Conservation (phyloP, 768 basidiomycete genomes). For the Fomitopsis pulvina region DNA sequence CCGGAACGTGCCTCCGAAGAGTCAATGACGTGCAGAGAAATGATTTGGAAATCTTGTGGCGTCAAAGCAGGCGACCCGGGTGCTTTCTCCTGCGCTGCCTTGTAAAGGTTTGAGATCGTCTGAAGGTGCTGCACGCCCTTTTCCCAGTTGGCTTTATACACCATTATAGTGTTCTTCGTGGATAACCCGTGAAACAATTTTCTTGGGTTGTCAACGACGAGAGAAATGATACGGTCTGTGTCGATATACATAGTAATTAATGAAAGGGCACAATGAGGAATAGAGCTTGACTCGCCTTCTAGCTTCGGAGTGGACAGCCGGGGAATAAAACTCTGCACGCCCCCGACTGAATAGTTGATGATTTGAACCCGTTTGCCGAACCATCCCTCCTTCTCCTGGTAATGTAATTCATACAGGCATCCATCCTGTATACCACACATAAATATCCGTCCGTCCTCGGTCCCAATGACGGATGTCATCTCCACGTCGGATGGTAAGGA, state of each 20-base stretch:
- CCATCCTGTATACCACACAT: conserved; percentile 85
- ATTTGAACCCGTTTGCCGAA: conserved; percentile 83
- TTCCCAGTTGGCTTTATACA: conserved; percentile 58
- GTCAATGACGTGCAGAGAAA: conserved; percentile 63
- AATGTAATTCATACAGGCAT: conserved; percentile 86
- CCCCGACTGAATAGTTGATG: conserved; percentile 80
- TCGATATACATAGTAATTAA: conserved; percentile 2
- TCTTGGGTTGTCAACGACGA: conserved; percentile 62
- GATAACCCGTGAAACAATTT: conserved; percentile 77
- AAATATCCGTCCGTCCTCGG: conserved; percentile 81
- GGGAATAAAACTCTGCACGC: conserved; percentile 74
- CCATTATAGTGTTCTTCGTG: conserved; percentile 54
- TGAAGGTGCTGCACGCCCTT: conserved; percentile 68
- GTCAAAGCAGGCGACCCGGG: conserved; percentile 70
- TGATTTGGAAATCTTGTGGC: conserved; percentile 63
- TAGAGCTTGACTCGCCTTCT: conserved; percentile 46
- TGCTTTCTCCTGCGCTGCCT: conserved; percentile 73
- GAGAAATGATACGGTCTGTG: conserved; percentile 62
- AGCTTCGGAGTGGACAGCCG: conserved; percentile 54
- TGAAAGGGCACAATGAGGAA: conserved; percentile 1
- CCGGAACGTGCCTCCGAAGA: conserved; percentile 60
- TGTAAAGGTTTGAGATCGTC: conserved; percentile 68
- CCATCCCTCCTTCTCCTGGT: conserved; percentile 88
- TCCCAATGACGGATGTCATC: conserved; percentile 81
- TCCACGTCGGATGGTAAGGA: conserved; percentile 70